Percentiles rank a stretch among this genome's conserved stretches.
Conservation (phyloP, 176 grass and related monocot genomes). For the Lolium rigidum region DNA sequence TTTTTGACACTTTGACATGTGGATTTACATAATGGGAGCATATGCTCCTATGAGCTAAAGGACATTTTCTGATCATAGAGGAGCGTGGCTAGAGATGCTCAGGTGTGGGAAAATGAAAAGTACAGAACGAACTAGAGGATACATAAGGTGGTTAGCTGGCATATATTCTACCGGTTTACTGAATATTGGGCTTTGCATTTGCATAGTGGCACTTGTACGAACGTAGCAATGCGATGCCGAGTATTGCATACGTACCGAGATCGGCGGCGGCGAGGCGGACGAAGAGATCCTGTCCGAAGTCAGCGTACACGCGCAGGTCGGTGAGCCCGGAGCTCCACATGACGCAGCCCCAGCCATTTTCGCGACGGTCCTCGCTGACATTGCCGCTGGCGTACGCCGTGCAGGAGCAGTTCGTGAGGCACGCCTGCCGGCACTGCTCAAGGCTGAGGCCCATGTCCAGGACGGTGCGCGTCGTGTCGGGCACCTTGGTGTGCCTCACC, state of each 20-base stretch:
- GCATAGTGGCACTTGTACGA: background rate
- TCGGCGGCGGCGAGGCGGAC: slow-evolving; percentile 55
- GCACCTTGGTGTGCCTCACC: slow-evolving; percentile 63
- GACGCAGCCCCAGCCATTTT: slow-evolving; percentile 45
- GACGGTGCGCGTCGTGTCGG: slow-evolving; percentile 53
- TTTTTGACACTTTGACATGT: too few relatives aligned
- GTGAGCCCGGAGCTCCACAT: slow-evolving; percentile 57
- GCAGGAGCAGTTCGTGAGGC: slow-evolving; percentile 67
- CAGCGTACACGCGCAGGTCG: slow-evolving; percentile 58
- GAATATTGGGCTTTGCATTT: background rate
- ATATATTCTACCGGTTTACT: background rate
- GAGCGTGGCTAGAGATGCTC: too few relatives aligned
- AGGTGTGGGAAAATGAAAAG: too few relatives aligned
- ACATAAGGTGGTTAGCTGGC: too few relatives aligned
- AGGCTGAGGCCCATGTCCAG: slow-evolving; percentile 44
- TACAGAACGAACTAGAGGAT: too few relatives aligned
- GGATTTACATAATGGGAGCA: too few relatives aligned
- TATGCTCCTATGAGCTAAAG: too few relatives aligned
- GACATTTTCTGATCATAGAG: too few relatives aligned
- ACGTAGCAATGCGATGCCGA: background rate
- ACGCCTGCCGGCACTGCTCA: slow-evolving; percentile 47
- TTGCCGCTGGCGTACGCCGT: slow-evolving; percentile 61
- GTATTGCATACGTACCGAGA: slow-evolving; percentile 47
- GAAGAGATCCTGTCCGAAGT: slow-evolving; percentile 65
- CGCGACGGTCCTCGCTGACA: slow-evolving; percentile 40